phyloP scores from a whole-genome alignment of 805 yeast genomes.

The Monosporozyma solicola region DNA sequence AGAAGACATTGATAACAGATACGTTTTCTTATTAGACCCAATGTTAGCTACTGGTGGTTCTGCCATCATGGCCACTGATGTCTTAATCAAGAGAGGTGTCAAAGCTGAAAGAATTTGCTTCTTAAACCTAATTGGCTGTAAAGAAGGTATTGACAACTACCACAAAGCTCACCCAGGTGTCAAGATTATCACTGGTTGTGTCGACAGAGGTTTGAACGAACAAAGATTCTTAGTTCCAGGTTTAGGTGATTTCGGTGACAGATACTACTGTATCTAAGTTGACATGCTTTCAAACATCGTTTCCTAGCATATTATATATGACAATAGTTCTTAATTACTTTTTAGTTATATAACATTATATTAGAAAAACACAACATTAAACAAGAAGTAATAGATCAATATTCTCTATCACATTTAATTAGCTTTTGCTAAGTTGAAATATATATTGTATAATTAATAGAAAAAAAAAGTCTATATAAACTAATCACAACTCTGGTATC shows the following conservation, averaged over 20 bases:
- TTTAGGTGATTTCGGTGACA: constrained; percentile 95
- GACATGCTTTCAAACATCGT: background rate
- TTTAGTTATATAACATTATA: background rate
- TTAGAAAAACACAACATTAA: background rate
- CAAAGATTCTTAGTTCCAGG: constrained; percentile 87
- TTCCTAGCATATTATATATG: background rate
- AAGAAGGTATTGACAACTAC: constrained; percentile 84
- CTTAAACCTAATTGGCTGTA: constrained; percentile 84
- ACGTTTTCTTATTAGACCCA: constrained; percentile 88
- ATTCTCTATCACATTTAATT: background rate
- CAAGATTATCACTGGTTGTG: constrained; percentile 86
- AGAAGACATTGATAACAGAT: constrained; percentile 79
- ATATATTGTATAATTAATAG: background rate
- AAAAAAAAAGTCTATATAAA: background rate
- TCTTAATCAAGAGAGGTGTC: constrained; percentile 81
- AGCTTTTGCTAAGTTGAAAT: background rate
- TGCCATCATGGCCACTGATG: constrained; percentile 95
- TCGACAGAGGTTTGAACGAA: constrained; percentile 81
- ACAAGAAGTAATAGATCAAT: background rate
- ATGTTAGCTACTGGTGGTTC: constrained; percentile 99
- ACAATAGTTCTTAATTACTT: background rate
- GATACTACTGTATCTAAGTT: constrained; percentile 78
- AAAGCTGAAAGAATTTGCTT: constrained; percentile 80
- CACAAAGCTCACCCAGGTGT: constrained; percentile 72
- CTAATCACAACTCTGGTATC: background rate